A percentile compares a stretch with the other conserved stretches of the same genome.
phyloP scores from a whole-genome alignment of 129 eudicot genomes.

The Calendula officinalis region DNA sequence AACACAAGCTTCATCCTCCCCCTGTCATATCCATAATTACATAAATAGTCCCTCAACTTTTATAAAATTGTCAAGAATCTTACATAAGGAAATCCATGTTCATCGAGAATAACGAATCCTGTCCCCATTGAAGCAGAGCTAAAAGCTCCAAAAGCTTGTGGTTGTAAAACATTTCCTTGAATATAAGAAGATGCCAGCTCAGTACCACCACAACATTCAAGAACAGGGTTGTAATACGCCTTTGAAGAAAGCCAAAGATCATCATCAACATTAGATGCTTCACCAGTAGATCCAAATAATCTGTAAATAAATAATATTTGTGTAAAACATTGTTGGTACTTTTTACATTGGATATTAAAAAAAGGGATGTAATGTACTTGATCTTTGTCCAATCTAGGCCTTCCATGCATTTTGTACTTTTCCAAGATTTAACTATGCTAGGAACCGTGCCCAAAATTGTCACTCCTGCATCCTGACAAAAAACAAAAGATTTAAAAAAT shows the following conservation, averaged over 20 bases:
- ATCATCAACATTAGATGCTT: conserved; percentile 84
- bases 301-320: conserved; percentile 44
- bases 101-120: conserved; percentile 77
- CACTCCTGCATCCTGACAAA: conserved; percentile 79
- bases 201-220: conserved; percentile 97
- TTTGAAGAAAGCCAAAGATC: conserved; percentile 98
- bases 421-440: conserved; percentile 93
- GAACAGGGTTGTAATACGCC: conserved; percentile 71
- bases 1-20: conserved; percentile 71
- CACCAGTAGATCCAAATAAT: conserved; percentile 75
- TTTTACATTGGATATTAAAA: not conserved
- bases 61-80: conserved; percentile 24
- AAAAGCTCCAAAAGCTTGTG: conserved; percentile 93
- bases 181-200: conserved; percentile 87
- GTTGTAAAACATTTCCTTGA: conserved; percentile 70
- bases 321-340: not conserved
- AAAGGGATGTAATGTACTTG: conserved; percentile 39
- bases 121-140: conserved; percentile 76
- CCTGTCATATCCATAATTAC: conserved; percentile 36
- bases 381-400: conserved; percentile 89
- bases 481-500: too few species aligned
- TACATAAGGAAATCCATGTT: conserved; percentile 74
- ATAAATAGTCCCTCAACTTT: too few species aligned
- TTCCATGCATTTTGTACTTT: conserved; percentile 78
- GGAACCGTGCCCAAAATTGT: conserved; percentile 88